Percentiles rank a stretch among this genome's conserved stretches.
Conservation (phyloP, 441 rosid species). For the Pelargonium australe region DNA sequence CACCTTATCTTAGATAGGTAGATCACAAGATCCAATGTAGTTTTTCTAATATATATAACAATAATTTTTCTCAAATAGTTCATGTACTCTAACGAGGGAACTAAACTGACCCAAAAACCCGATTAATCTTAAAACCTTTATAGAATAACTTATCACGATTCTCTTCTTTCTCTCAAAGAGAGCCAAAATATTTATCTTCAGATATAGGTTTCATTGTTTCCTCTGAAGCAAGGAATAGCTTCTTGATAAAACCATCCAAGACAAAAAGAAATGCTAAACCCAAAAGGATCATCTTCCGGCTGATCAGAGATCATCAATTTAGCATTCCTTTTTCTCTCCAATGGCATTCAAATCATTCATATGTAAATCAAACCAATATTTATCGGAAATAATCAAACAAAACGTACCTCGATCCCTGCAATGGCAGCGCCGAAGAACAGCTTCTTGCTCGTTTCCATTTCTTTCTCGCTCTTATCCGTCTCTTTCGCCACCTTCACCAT, state of each 20-base stretch:
- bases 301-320: slow-evolving; percentile 15
- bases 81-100: too few species aligned
- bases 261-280: slow-evolving; percentile 48
- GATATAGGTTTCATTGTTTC: background rate
- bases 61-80: too few species aligned
- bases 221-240: slow-evolving; percentile 61
- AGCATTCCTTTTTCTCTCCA: background rate
- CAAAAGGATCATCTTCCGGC: slow-evolving; percentile 43
- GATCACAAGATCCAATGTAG: too few species aligned
- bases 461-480: slow-evolving; percentile 25
- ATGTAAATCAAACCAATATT: background rate
- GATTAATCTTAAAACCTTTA: too few species aligned
- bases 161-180: background rate
- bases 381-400: too few species aligned
- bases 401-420: slow-evolving; percentile 12
- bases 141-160: background rate
- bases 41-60: too few species aligned
- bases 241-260: slow-evolving; percentile 31
- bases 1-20: too few species aligned
- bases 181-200: background rate
- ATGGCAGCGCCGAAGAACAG: slow-evolving; percentile 7
- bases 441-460: slow-evolving; percentile 25
- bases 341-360: background rate
- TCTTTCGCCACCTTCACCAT: slow-evolving; percentile 41
- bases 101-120: too few species aligned